Evolutionary conservation across 352 stramenopile species (phyloP).

Genomic region (Pythium monospermum): DNA sequence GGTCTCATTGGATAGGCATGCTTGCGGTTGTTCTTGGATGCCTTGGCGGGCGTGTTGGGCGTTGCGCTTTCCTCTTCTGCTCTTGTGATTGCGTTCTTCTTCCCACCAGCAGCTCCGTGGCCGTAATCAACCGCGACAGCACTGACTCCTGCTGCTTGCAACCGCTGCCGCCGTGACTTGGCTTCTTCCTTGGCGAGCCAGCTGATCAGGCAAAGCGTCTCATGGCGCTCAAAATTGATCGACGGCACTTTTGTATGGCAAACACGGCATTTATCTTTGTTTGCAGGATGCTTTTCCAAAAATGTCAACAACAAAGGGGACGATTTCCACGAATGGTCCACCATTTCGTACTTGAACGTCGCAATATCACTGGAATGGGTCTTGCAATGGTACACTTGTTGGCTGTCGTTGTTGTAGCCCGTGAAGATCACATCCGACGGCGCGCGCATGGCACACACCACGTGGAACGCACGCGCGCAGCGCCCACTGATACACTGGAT

Average conservation of each 20-base stretch:
- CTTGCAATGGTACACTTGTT: slow-evolving; percentile 84
- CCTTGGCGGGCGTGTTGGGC: background rate
- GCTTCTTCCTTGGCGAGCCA: slow-evolving; percentile 50
- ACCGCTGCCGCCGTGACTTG: slow-evolving; percentile 29
- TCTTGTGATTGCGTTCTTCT: no score
- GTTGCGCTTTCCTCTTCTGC: no score
- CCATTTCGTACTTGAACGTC: slow-evolving; percentile 53
- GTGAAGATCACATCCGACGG: slow-evolving; percentile 71
- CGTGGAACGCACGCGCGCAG: slow-evolving; percentile 79
- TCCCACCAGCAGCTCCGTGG: slow-evolving; percentile 10
- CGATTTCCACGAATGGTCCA: slow-evolving; percentile 53
- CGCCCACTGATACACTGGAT: slow-evolving; percentile 86
- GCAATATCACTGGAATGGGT: slow-evolving; percentile 62
- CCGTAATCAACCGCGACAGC: slow-evolving; percentile 38
- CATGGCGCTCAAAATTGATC: slow-evolving; percentile 38
- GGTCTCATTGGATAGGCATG: slow-evolving; percentile 32
- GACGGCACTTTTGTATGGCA: slow-evolving; percentile 45
- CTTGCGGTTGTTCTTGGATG: slow-evolving; percentile 24
- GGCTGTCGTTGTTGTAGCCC: slow-evolving; percentile 72
- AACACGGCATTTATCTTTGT: slow-evolving; percentile 48
- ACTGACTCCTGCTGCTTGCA: slow-evolving; percentile 32
- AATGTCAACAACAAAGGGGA: slow-evolving; percentile 25
- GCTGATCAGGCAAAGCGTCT: slow-evolving; percentile 53
- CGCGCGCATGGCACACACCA: slow-evolving; percentile 71
- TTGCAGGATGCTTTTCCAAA: slow-evolving; percentile 19